Percentiles rank a stretch among this genome's conserved stretches.
Evolutionary conservation across 768 basidiomycete genomes (phyloP).

Genomic region (Mycena pura): DNA sequence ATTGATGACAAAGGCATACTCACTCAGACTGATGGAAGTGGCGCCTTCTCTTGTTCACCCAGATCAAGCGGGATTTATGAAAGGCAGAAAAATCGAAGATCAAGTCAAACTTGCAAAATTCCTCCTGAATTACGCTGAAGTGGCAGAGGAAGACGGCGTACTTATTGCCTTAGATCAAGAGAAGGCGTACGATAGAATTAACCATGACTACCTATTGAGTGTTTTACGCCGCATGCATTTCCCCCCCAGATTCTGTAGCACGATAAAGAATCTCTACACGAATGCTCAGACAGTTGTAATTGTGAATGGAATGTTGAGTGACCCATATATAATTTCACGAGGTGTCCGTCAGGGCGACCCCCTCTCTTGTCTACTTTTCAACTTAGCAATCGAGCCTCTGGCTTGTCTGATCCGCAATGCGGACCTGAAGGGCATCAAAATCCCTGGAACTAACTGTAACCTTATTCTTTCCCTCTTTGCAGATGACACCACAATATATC

Average conservation of each 20-base stretch:
- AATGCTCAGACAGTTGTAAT: slow-evolving; percentile 5
- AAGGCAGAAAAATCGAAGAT: background rate
- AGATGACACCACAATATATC: slow-evolving; percentile 47
- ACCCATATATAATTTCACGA: slow-evolving; percentile 16
- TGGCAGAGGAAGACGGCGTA: slow-evolving; percentile 10
- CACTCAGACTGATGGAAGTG: background rate
- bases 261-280: slow-evolving; percentile 27
- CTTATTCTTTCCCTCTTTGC: slow-evolving; percentile 45
- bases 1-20: background rate
- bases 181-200: too few species aligned
- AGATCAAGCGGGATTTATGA: slow-evolving; percentile 4
- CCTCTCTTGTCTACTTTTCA: slow-evolving; percentile 47
- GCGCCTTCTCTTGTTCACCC: background rate
- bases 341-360: slow-evolving; percentile 42
- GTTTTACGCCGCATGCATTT: too few species aligned
- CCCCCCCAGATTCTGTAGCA: slow-evolving; percentile 20
- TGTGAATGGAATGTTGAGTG: slow-evolving; percentile 24
- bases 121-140: slow-evolving; percentile 30
- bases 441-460: slow-evolving; percentile 21
- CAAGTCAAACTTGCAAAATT: slow-evolving; percentile 31
- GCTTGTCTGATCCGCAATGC: slow-evolving; percentile 40
- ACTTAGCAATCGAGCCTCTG: too few species aligned
- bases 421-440: slow-evolving; percentile 33
- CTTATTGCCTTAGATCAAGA: too few species aligned
- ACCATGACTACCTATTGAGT: too few species aligned